Percentiles rank a stretch among this genome's conserved stretches.
Evolutionary conservation across 441 rosid species (phyloP).

Genomic region (Lepidium campestre): DNA sequence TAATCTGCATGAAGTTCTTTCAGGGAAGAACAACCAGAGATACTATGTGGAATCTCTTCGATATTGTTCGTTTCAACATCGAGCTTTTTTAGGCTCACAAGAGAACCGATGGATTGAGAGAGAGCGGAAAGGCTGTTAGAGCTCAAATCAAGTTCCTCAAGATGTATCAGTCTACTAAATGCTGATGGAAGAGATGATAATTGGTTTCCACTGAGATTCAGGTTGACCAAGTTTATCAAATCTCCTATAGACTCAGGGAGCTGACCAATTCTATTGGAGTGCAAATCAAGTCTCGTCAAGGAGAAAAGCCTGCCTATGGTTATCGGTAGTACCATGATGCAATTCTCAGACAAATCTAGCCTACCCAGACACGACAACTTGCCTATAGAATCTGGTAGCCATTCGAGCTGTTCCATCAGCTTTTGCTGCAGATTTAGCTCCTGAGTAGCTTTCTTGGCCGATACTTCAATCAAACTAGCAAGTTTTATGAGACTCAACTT

Average conservation of each 20-base stretch:
- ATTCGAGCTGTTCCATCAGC: conserved; percentile 79
- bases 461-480: conserved; percentile 85
- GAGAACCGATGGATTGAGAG: conserved; percentile 73
- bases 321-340: conserved; percentile 53
- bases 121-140: conserved; percentile 54
- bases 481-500: conserved; percentile 85
- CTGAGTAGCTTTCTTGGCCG: conserved; percentile 71
- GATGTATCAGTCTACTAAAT: conserved; percentile 52
- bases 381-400: conserved; percentile 94
- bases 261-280: conserved; percentile 63
- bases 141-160: conserved; percentile 83
- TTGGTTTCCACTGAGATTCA: conserved; percentile 80
- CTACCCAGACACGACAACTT: conserved; percentile 62
- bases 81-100: conserved; percentile 54
- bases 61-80: conserved; percentile 79
- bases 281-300: conserved; percentile 69
- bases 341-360: conserved; percentile 84
- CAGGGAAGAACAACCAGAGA: conserved; percentile 64
- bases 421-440: conserved; percentile 80
- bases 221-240: conserved; percentile 53
- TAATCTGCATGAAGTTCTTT: conserved; percentile 78
- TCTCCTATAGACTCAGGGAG: conserved; percentile 81
- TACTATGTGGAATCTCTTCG: conserved; percentile 78
- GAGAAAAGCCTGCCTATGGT: conserved; percentile 80
- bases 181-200: conserved; percentile 63